Percentiles rank a stretch among this genome's conserved stretches.
phyloP scores from a whole-genome alignment of 2,329 filamentous ascomycete genomes.

The Cytospora chrysosperma region DNA sequence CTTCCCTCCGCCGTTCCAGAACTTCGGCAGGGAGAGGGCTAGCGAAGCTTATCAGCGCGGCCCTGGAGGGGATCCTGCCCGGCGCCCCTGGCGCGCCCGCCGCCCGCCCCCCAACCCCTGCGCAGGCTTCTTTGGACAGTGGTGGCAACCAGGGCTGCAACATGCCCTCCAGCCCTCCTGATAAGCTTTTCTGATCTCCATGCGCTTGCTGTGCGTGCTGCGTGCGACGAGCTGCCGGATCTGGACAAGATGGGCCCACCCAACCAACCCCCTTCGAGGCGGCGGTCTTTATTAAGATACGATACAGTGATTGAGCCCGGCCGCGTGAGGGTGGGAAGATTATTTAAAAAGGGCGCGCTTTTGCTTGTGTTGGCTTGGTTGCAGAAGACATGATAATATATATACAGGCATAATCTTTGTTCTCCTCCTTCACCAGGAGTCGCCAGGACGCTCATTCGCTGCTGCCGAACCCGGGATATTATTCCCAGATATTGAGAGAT shows the following conservation, averaged over 20 bases:
- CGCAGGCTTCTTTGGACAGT: too few relatives aligned
- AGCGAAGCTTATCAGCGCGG: background rate
- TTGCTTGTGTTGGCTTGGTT: background rate
- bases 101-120: background rate
- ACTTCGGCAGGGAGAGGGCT: background rate
- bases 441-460: too few relatives aligned
- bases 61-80: background rate
- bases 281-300: background rate
- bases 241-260: background rate
- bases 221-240: background rate
- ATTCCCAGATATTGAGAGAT: background rate
- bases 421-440: background rate
- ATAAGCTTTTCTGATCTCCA: too few relatives aligned
- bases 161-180: too few relatives aligned
- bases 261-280: too few relatives aligned
- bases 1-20: background rate
- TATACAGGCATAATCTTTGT: background rate
- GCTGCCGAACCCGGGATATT: background rate
- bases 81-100: background rate
- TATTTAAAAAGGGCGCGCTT: background rate
- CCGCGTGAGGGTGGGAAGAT: background rate
- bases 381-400: too few relatives aligned
- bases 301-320: background rate
- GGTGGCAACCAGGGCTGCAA: too few relatives aligned
- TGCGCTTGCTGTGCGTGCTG: too few relatives aligned